phyloP scores from a whole-genome alignment of 345 rosid species.

The Laguncularia racemosa region DNA sequence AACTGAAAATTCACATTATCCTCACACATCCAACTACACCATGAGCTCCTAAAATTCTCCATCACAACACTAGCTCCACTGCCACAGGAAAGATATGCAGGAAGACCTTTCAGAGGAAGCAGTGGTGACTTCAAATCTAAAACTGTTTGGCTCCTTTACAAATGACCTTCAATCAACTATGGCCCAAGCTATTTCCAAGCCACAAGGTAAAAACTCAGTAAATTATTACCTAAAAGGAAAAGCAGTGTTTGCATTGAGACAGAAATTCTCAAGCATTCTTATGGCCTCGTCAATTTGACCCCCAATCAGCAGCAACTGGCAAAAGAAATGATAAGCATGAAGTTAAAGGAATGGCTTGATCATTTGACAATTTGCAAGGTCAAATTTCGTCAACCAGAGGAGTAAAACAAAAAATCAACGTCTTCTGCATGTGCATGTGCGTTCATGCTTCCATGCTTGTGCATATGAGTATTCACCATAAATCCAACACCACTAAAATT shows the following conservation, averaged over 20 bases:
- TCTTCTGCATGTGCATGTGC: too few relatives aligned
- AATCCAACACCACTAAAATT: too few relatives aligned
- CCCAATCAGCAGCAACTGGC: conserved; percentile 67
- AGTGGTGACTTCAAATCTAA: conserved; percentile 1
- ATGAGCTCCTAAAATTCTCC: too few relatives aligned
- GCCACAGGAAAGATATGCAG: conserved; percentile 1
- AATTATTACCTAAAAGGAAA: conserved; percentile 54
- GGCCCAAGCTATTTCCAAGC: neutral
- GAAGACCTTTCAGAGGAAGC: too few relatives aligned
- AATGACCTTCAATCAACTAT: too few relatives aligned
- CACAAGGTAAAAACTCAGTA: conserved; percentile 1
- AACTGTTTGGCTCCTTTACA: neutral
- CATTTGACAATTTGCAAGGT: neutral
- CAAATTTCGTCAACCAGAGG: too few relatives aligned
- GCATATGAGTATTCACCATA: too few relatives aligned
- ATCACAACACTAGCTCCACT: too few relatives aligned
- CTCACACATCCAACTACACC: too few relatives aligned
- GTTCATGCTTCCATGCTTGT: too few relatives aligned
- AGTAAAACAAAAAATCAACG: too few relatives aligned
- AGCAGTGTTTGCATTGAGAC: conserved; percentile 28
- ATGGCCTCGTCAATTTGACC: conserved; percentile 57
- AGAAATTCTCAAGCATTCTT: conserved; percentile 42
- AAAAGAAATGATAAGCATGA: conserved; percentile 3
- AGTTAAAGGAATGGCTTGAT: neutral
- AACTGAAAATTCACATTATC: too few relatives aligned